These are phyloP conservation scores for Clonostachys chloroleuca DNA, from an alignment of 2,329 filamentous ascomycete species.

Conservation along the genomic window DNA sequence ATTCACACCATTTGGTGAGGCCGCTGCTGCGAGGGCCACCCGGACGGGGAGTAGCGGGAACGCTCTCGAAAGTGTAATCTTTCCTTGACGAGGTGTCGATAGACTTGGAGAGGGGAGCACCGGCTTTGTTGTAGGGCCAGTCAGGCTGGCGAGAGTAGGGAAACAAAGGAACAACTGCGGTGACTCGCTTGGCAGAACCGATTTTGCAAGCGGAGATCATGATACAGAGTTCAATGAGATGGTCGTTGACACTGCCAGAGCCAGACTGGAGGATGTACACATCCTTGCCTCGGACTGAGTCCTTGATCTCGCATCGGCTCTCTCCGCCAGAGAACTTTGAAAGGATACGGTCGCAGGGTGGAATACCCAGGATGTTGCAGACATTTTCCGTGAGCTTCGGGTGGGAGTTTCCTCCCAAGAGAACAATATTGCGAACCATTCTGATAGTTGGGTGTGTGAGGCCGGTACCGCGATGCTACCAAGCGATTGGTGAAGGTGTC, in stretches of 20 bases:
- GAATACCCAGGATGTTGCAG: conserved; percentile 83
- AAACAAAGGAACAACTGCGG: conserved; percentile 90
- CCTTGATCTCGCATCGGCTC: conserved; percentile 90
- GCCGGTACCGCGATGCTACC: conserved; percentile 1
- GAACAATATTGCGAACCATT: conserved; percentile 94
- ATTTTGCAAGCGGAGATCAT: conserved; percentile 98
- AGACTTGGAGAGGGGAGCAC: conserved; percentile 77
- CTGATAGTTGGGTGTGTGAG: conserved; percentile 11
- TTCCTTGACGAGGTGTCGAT: conserved; percentile 28
- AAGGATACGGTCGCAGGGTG: conserved; percentile 78
- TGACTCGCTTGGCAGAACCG: conserved; percentile 87
- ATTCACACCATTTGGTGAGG: conserved; percentile 64
- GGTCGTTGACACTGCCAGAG: conserved; percentile 89
- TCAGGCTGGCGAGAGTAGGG: conserved; percentile 96
- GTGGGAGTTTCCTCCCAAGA: conserved; percentile 91
- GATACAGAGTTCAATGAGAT: conserved; percentile 94
- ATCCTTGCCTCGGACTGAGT: conserved; percentile 96
- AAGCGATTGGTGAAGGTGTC: too few species aligned
- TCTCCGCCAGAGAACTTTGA: conserved; percentile 94
- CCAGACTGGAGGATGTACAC: conserved; percentile 98
- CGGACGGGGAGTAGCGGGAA: conserved; percentile 78
- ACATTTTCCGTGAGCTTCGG: conserved; percentile 82
- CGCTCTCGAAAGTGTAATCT: conserved; percentile 86
- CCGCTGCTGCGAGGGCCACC: conserved; percentile 63
- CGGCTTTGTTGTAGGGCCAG: conserved; percentile 92